These are phyloP conservation scores for Monosporascus sp. DNA, from an alignment of 2,329 filamentous ascomycete species.

Conservation along the genomic window DNA sequence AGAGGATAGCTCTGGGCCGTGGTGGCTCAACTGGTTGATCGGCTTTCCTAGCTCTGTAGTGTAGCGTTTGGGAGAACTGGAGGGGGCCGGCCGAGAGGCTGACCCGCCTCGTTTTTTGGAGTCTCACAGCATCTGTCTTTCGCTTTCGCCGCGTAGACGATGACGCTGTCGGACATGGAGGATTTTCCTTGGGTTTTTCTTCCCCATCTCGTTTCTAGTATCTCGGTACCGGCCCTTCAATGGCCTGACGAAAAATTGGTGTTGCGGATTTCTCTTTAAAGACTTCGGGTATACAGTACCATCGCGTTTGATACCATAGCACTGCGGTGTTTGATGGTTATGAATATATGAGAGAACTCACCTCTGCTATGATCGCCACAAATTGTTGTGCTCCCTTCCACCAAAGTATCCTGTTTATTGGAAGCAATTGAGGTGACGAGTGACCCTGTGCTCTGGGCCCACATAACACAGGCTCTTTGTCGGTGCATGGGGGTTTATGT, in stretches of 20 bases:
- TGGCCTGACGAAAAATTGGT: conserved; percentile 1
- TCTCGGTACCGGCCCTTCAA: neutral
- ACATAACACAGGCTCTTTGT: too few relatives aligned
- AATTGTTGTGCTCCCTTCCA: too few relatives aligned
- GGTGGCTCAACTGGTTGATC: conserved; percentile 27
- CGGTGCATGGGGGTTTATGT: too few relatives aligned
- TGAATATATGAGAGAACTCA: too few relatives aligned
- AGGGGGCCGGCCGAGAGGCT: conserved; percentile 22
- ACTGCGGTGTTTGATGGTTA: too few relatives aligned
- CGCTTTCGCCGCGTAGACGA: conserved; percentile 19
- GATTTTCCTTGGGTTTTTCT: conserved; percentile 12
- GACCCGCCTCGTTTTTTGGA: conserved; percentile 15
- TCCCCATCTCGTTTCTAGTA: conserved; percentile 14
- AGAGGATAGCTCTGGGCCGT: conserved; percentile 46
- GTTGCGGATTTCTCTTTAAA: neutral
- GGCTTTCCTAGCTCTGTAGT: conserved; percentile 16
- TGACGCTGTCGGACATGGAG: conserved; percentile 18
- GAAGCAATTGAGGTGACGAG: too few relatives aligned
- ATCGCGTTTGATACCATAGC: too few relatives aligned
- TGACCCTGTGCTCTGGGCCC: too few relatives aligned
- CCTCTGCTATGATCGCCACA: too few relatives aligned
- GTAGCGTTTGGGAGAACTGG: conserved; percentile 25
- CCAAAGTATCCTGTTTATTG: too few relatives aligned
- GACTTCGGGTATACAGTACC: neutral
- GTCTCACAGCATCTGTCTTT: conserved; percentile 21